Conservation (phyloP, 1,284 basidiomycete genomes). For the Kalmanozyma brasiliensis region DNA sequence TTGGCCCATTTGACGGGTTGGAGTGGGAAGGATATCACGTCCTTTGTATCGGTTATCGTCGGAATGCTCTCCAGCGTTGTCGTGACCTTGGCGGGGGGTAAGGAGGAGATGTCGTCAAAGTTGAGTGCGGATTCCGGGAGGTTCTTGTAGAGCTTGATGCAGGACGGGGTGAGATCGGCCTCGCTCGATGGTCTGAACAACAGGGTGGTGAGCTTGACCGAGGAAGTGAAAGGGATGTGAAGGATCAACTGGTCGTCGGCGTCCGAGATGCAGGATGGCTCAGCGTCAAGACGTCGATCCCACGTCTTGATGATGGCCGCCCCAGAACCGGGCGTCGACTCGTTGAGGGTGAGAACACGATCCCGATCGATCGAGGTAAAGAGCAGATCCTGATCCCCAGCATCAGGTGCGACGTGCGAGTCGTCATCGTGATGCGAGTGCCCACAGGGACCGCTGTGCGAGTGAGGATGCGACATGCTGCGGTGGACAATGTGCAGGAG, state of each 20-base stretch:
- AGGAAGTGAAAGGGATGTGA: constrained; percentile 58
- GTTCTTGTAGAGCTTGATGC: constrained; percentile 59
- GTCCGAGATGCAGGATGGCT: constrained; percentile 39
- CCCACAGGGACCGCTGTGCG: constrained; percentile 46
- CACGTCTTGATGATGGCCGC: constrained; percentile 55
- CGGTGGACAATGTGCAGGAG: no score
- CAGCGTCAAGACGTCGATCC: constrained; percentile 39
- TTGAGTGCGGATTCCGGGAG: constrained; percentile 33
- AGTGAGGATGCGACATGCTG: constrained; percentile 52
- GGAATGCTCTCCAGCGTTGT: constrained; percentile 53
- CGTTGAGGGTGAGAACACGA: constrained; percentile 56
- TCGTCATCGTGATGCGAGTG: constrained; percentile 59
- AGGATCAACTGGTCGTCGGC: constrained; percentile 62
- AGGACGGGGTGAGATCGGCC: constrained; percentile 45
- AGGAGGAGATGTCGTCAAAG: constrained; percentile 48
- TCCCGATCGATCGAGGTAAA: constrained; percentile 55
- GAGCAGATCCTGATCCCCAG: constrained; percentile 60
- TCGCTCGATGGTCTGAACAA: constrained; percentile 30
- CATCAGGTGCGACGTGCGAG: constrained; percentile 57
- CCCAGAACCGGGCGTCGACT: constrained; percentile 33
- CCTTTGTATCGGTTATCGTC: constrained; percentile 30
- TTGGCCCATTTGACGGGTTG: constrained; percentile 60
- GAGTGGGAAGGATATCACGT: constrained; percentile 60
- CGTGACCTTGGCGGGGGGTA: constrained; percentile 7
- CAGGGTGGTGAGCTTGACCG: constrained; percentile 53